These are phyloP conservation scores for Mortierella sp. DNA, from an alignment of 371 early-diverging fungal genomes.

Conservation along the genomic window DNA sequence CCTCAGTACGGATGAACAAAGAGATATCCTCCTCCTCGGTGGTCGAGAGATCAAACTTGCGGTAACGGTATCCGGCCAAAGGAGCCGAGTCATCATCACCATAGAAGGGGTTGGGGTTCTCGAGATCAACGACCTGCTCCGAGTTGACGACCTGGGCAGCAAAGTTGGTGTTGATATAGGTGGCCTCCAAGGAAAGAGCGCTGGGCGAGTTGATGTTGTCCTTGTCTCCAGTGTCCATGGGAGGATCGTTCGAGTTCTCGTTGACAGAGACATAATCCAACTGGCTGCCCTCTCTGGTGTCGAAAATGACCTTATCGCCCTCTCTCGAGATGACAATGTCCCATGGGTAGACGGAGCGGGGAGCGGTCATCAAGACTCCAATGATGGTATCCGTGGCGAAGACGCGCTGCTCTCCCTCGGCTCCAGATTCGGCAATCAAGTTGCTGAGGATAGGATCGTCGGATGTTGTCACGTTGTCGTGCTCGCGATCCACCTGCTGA, in stretches of 20 bases:
- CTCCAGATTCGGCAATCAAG: slow-evolving; percentile 64
- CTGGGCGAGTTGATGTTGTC: slow-evolving; percentile 90
- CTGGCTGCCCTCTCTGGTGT: slow-evolving; percentile 89
- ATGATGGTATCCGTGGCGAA: slow-evolving; percentile 93
- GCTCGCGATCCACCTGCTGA: slow-evolving; percentile 73
- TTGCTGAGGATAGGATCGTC: slow-evolving; percentile 82
- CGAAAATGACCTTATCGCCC: slow-evolving; percentile 88
- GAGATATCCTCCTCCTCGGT: slow-evolving; percentile 61
- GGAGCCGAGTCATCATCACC: slow-evolving; percentile 66
- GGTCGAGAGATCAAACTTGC: slow-evolving; percentile 73
- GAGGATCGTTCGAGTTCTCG: slow-evolving; percentile 94
- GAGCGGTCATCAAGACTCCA: slow-evolving; percentile 92
- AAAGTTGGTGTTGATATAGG: slow-evolving; percentile 90
- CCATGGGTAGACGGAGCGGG: slow-evolving; percentile 95
- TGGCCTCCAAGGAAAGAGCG: slow-evolving; percentile 89
- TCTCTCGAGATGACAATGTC: slow-evolving; percentile 93
- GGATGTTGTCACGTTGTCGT: slow-evolving; percentile 82
- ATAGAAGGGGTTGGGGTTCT: slow-evolving; percentile 83
- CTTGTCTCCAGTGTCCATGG: slow-evolving; percentile 87
- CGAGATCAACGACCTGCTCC: slow-evolving; percentile 62
- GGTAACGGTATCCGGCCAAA: slow-evolving; percentile 90
- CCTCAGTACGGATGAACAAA: slow-evolving; percentile 90
- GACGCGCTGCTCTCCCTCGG: slow-evolving; percentile 76
- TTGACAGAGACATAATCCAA: slow-evolving; percentile 91
- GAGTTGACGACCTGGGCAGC: slow-evolving; percentile 83